phyloP scores from a whole-genome alignment of 129 eudicot species.

The Lonicera japonica region DNA sequence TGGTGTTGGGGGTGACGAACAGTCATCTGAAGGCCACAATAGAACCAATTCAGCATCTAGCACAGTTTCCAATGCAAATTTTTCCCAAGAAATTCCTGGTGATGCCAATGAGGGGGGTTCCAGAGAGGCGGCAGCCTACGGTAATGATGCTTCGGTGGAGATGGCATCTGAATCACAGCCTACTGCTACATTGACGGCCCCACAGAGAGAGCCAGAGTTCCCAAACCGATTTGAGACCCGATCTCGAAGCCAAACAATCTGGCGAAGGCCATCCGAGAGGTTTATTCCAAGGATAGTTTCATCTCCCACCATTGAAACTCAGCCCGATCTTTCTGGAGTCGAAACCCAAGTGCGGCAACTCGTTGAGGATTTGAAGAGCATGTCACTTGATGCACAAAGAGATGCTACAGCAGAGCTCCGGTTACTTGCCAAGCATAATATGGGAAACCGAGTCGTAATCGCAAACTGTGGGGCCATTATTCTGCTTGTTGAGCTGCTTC shows the following conservation, averaged over 20 bases:
- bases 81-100: conserved; percentile 42
- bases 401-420: conserved; percentile 57
- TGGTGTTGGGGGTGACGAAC: conserved; percentile 30
- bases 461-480: conserved; percentile 64
- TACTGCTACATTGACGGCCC: conserved; percentile 26
- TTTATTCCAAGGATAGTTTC: conserved; percentile 52
- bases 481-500: conserved; percentile 59
- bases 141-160: conserved; percentile 72
- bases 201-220: conserved; percentile 52
- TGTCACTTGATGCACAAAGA: conserved; percentile 45
- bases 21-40: conserved; percentile 40
- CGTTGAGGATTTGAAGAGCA: conserved; percentile 54
- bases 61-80: conserved; percentile 35
- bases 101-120: conserved; percentile 45
- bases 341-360: conserved; percentile 53
- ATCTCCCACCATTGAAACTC: conserved; percentile 47
- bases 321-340: conserved; percentile 55
- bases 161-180: conserved; percentile 42
- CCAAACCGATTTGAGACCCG: conserved; percentile 51
- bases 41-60: conserved; percentile 53
- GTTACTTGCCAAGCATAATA: conserved; percentile 67
- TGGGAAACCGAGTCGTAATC: conserved; percentile 75
- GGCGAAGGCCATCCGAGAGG: conserved; percentile 66
- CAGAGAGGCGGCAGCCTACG: too few relatives aligned
- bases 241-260: conserved; percentile 41